Evolutionary conservation across 139 green algal genomes (phyloP).

Genomic region (Chlamydomonas sphaeroides): DNA sequence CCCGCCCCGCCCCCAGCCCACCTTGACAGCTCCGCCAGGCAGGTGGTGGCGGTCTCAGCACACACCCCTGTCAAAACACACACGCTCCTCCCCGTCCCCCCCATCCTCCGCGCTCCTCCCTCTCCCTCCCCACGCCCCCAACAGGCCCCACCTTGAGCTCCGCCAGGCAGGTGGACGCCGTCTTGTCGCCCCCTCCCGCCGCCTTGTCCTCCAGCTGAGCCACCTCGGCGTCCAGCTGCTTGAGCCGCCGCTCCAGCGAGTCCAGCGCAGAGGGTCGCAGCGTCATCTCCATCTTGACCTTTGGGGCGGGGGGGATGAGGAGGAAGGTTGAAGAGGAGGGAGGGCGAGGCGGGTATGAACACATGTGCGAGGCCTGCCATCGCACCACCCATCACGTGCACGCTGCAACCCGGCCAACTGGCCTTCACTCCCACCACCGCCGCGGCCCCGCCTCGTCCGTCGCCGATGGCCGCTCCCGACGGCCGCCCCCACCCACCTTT

Average conservation of each 20-base stretch:
- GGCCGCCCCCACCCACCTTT: too few relatives aligned
- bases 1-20: not conserved
- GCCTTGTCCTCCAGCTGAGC: conserved; percentile 32
- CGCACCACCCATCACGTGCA: not conserved
- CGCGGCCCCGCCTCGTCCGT: too few relatives aligned
- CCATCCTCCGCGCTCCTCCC: not conserved
- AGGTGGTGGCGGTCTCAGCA: too few relatives aligned
- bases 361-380: too few relatives aligned
- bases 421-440: not conserved
- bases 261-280: conserved; percentile 58
- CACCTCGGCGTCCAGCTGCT: conserved; percentile 49
- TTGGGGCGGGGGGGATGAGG: not conserved
- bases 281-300: conserved; percentile 72
- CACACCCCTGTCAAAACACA: not conserved
- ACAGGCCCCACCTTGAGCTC: conserved; percentile 23
- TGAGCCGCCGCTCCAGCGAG: conserved; percentile 51
- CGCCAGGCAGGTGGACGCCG: conserved; percentile 44
- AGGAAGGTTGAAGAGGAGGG: not conserved
- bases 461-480: not conserved
- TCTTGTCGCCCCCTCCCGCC: conserved; percentile 21
- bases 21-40: not conserved
- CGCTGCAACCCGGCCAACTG: not conserved
- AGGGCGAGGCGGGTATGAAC: too few relatives aligned
- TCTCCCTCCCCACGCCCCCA: not conserved
- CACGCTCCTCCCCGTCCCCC: not conserved